These are phyloP conservation scores for Stromatinia cepivora DNA, from an alignment of 2,329 filamentous ascomycete species.

Conservation along the genomic window DNA sequence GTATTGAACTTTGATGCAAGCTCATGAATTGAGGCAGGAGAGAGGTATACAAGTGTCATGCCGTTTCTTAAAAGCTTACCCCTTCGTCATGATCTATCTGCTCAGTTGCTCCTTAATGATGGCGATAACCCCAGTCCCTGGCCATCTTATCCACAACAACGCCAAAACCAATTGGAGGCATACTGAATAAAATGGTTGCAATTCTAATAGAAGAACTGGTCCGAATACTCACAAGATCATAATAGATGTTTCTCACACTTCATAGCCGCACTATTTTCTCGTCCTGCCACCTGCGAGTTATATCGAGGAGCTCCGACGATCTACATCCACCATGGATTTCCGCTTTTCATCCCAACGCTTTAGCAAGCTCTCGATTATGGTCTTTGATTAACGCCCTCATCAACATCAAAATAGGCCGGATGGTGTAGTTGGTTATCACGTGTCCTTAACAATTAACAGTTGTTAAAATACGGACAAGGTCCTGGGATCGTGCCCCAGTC, in stretches of 20 bases:
- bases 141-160: not conserved
- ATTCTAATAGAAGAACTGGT: not conserved
- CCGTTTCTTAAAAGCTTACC: not conserved
- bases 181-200: not conserved
- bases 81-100: constrained; percentile 4
- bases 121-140: constrained; percentile 8
- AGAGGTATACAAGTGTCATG: not conserved
- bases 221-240: not conserved
- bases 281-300: not conserved
- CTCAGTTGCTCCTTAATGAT: constrained; percentile 7
- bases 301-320: not conserved
- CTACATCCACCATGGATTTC: not conserved
- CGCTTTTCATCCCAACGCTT: not conserved
- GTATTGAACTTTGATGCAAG: not conserved
- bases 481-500: constrained; percentile 20
- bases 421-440: constrained; percentile 23
- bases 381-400: fast-evolving
- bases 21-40: not conserved
- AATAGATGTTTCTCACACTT: not conserved
- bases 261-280: not conserved
- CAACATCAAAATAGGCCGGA: constrained; percentile 4
- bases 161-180: not conserved
- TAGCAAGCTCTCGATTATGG: not conserved
- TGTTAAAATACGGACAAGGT: constrained; percentile 20
- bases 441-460: constrained; percentile 12